A percentile compares a stretch with the other conserved stretches of the same genome.
Evolutionary conservation across 2,329 filamentous ascomycete species (phyloP).

Genomic region (Botrytis hyacinthi): DNA sequence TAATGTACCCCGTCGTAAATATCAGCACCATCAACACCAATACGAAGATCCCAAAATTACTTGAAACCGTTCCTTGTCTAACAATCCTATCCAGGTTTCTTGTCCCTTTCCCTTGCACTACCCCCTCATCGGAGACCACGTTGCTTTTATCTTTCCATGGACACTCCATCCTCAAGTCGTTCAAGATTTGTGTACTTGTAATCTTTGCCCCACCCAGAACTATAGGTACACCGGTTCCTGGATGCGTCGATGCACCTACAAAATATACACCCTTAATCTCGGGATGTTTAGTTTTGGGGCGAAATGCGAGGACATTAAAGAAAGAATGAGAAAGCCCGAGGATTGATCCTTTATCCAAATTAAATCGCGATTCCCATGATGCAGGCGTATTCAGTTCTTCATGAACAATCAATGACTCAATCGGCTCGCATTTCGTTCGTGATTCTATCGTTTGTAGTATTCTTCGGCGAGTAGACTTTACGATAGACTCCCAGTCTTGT

Average conservation of each 20-base stretch:
- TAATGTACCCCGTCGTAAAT: constrained; percentile 25
- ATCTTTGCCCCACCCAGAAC: constrained; percentile 68
- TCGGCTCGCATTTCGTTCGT: constrained; percentile 56
- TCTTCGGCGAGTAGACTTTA: constrained; percentile 55
- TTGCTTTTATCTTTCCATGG: constrained; percentile 29
- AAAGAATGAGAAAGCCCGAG: constrained; percentile 70
- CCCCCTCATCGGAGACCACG: constrained; percentile 26
- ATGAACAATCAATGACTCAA: constrained; percentile 41
- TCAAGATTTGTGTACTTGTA: constrained; percentile 52
- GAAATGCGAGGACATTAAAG: constrained; percentile 69
- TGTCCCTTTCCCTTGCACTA: constrained; percentile 28
- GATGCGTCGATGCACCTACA: constrained; percentile 73
- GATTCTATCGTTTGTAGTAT: constrained; percentile 60
- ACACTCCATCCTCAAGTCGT: constrained; percentile 27
- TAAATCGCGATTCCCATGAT: constrained; percentile 66
- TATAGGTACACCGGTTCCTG: constrained; percentile 73
- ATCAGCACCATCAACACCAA: constrained; percentile 26
- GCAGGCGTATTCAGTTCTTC: constrained; percentile 66
- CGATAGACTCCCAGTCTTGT: constrained; percentile 61
- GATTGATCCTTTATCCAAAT: constrained; percentile 73
- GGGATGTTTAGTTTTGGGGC: constrained; percentile 52
- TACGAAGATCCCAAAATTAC: constrained; percentile 28
- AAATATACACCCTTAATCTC: constrained; percentile 59
- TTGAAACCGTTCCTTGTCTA: constrained; percentile 24
- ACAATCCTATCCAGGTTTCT: constrained; percentile 31